phyloP scores from a whole-genome alignment of 768 basidiomycete species.

The Mycena pura region DNA sequence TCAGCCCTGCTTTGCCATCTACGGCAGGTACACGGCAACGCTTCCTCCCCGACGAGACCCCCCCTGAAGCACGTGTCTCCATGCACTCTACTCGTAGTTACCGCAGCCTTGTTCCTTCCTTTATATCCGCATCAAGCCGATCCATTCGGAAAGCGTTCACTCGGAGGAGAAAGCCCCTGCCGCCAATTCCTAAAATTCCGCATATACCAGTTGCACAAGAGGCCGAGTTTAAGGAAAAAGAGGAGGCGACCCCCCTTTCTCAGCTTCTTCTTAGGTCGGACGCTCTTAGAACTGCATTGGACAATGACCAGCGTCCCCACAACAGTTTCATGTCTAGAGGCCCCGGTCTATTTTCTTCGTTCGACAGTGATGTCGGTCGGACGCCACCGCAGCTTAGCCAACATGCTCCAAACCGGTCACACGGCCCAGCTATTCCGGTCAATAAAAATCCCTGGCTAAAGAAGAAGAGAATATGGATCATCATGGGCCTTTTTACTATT shows the following conservation, averaged over 20 bases:
- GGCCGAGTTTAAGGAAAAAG: constrained; percentile 48
- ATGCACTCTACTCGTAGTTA: constrained; percentile 53
- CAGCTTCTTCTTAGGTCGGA: constrained; percentile 59
- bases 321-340: constrained; percentile 41
- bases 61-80: constrained; percentile 42
- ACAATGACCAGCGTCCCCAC: constrained; percentile 61
- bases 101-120: constrained; percentile 55
- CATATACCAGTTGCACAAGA: constrained; percentile 51
- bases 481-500: constrained; percentile 42
- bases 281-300: constrained; percentile 54
- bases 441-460: constrained; percentile 10
- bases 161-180: constrained; percentile 63
- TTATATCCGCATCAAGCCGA: constrained; percentile 54
- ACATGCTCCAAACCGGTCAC: constrained; percentile 5
- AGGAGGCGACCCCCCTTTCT: constrained; percentile 57
- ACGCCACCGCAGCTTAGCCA: background rate
- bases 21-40: constrained; percentile 27
- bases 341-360: constrained; percentile 4
- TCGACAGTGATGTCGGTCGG: constrained; percentile 3
- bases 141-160: constrained; percentile 45
- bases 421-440: constrained; percentile 11
- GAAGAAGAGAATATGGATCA: constrained; percentile 31
- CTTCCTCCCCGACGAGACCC: constrained; percentile 24
- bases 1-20: constrained; percentile 34
- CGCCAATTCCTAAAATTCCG: constrained; percentile 62